These are phyloP conservation scores for Cryptosporidium baileyi DNA, from an alignment of 169 alveolate species.

Conservation along the genomic window DNA sequence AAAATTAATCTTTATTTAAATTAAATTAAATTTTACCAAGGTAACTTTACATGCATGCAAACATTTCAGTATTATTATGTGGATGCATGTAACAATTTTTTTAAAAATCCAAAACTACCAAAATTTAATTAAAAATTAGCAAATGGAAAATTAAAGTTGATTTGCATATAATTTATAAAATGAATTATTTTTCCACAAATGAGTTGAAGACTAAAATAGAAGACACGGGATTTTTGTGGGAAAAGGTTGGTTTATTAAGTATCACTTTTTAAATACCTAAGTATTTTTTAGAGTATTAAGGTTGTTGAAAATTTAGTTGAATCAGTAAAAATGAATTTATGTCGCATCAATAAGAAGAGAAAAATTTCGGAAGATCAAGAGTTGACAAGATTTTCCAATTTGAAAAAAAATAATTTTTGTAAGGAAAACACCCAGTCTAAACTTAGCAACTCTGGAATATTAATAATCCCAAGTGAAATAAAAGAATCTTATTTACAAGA, in stretches of 20 bases:
- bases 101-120: not conserved
- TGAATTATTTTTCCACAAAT: not conserved
- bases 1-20: no score
- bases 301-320: conserved; percentile 17
- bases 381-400: not conserved
- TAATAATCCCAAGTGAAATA: conserved; percentile 3
- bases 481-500: not conserved
- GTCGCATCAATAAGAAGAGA: no score
- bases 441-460: conserved; percentile 33
- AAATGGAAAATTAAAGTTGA: not conserved
- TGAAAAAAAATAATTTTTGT: not conserved
- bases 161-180: not conserved
- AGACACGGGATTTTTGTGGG: conserved; percentile 58
- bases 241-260: conserved; percentile 12
- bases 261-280: not conserved
- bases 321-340: conserved; percentile 21
- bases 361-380: not conserved
- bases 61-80: conserved; percentile 46
- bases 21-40: no score
- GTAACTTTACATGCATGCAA: not conserved
- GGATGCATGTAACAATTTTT: conserved; percentile 44
- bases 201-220: conserved; percentile 1
- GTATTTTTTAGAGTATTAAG: not conserved
- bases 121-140: not conserved
- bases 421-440: not conserved